Base-by-base conservation (phyloP, 352 stramenopile species). In the Phytophthora rubi region DNA sequence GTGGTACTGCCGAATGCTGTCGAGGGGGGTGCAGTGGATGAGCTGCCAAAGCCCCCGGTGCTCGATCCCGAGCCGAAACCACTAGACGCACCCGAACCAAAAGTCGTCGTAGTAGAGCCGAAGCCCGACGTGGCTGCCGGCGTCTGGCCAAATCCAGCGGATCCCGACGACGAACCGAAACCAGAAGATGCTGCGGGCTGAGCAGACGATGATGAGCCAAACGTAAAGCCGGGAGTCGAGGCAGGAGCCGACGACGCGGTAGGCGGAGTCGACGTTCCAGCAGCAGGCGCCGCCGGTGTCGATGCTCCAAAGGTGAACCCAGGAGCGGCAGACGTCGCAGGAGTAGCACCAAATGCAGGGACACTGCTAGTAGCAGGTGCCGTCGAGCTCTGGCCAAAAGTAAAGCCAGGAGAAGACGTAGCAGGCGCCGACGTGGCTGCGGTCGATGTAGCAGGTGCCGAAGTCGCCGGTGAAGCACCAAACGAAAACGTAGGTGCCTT, bases 41-140 rank as follows among this genome's bases (percentile, higher is more conserved):
- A 51, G 9, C 62, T 62, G 45, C 68, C 73, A 65, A 86, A 86
- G 10, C 70, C 68, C 49, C 73, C 70, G n/a, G 42, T 33, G 26
- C 32, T 76, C 4, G 61, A 42, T 4, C 70, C 66, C 39, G 67
- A 73, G 39, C 76, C 80, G 63, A 89, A 88, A 26, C 65, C 75
- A 71, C 63, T 61, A 51, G 68, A 67, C 1, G 65, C 64, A 21
- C 44, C 62, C 26, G 62, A 63, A 48, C 76, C 75, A 21, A 83
- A 83, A n/a, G 62, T 55, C 18, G 68, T 59, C 12, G 80, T 74
- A 18, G 71, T 70, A 2, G 76, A 70, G 16, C 72, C 79, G 73
- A 89, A 91, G 16, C 72, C 70, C 21, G 71, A 78, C n/a, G 80
- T 59, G n/a, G 66, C 62, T 12, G 65, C 56, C 26, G 71, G 56